Percentiles rank a stretch among this genome's conserved stretches.
These are phyloP conservation scores for Acanthamoeba sp. DNA, from an alignment of 208 protist genomes.

Conservation along the genomic window DNA sequence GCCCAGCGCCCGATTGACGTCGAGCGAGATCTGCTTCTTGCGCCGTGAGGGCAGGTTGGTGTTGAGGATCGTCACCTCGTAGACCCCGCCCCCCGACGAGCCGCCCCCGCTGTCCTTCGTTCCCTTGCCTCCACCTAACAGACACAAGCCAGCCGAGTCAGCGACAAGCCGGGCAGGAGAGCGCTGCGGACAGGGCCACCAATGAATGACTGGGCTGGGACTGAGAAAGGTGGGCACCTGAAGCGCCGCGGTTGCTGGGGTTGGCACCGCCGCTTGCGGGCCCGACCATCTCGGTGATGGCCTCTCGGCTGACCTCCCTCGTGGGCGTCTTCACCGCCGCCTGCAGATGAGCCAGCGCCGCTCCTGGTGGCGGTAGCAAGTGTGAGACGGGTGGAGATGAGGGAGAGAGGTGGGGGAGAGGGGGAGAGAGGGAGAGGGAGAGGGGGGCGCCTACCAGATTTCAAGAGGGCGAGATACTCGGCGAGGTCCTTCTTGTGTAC, in stretches of 20 bases:
- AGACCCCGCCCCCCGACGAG: not conserved
- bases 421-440: too few relatives aligned
- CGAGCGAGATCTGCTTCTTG: conserved; percentile 59
- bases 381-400: too few relatives aligned
- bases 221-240: not conserved
- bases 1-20: conserved; percentile 39
- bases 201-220: not conserved
- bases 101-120: not conserved
- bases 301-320: not conserved
- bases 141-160: too few relatives aligned
- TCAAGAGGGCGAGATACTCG: not conserved
- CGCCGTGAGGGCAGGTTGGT: not conserved
- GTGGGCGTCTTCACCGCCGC: conserved; percentile 1
- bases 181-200: not conserved
- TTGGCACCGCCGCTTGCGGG: not conserved
- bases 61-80: conserved; percentile 60
- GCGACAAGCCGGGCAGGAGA: too few relatives aligned
- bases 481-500: conserved; percentile 41
- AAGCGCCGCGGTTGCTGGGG: not conserved
- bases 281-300: not conserved
- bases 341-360: not conserved
- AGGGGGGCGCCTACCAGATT: not conserved
- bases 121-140: not conserved
- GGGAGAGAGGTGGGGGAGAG: too few relatives aligned
- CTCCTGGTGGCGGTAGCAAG: not conserved